Conservation (phyloP, 2,329 filamentous ascomycete genomes). For the Venturia effusa region DNA sequence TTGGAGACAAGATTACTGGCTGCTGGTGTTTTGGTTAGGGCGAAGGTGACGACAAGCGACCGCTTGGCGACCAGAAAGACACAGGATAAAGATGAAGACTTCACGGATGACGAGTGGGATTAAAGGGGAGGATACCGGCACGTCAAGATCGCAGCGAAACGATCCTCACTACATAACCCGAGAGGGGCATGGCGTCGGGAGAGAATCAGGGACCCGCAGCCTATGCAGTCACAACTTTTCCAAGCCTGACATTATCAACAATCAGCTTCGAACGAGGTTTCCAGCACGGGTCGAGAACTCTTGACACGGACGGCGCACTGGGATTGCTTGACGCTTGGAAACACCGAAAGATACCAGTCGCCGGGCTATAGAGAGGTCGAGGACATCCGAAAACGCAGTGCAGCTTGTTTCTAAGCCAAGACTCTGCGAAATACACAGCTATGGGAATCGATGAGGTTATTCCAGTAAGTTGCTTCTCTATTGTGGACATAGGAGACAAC, state of each 20-base stretch:
- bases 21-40: slow-evolving; percentile 40
- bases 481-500: no score
- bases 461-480: no score
- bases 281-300: no score
- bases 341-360: not conserved
- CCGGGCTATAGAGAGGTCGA: not conserved
- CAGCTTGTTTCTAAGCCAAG: not conserved
- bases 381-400: not conserved
- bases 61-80: slow-evolving; percentile 1
- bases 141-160: not conserved
- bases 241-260: not conserved
- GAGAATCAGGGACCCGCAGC: not conserved
- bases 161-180: not conserved
- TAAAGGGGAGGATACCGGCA: not conserved
- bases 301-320: not conserved
- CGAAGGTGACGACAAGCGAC: slow-evolving; percentile 26
- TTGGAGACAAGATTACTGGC: slow-evolving; percentile 41
- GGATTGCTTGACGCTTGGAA: not conserved
- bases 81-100: slow-evolving; percentile 20
- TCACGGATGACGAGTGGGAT: slow-evolving; percentile 27
- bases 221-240: not conserved
- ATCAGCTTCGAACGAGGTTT: not conserved
- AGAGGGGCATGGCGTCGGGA: not conserved
- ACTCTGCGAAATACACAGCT: not conserved
- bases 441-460: no score